Conservation (phyloP, 225 moss, liverwort and hornwort species). For the Takakia lepidozioides region DNA sequence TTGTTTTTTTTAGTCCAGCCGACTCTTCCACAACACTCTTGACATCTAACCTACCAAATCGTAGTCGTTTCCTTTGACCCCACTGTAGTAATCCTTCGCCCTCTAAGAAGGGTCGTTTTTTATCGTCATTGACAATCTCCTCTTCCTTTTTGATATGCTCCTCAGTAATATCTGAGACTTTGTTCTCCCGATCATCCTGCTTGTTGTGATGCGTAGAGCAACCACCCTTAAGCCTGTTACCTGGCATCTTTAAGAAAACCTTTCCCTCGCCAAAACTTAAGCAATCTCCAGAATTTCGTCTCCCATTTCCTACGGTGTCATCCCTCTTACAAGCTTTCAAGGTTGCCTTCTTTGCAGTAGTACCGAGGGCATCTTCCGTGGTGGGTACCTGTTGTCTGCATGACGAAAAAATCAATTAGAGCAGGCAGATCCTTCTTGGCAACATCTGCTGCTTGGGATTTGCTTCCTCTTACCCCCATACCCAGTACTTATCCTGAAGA, state of each 20-base stretch:
- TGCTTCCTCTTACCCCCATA: neutral
- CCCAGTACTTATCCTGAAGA: too few relatives aligned
- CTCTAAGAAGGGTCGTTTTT: conserved; percentile 51
- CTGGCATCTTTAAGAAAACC: conserved; percentile 78
- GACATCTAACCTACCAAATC: conserved; percentile 35
- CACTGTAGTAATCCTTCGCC: conserved; percentile 83
- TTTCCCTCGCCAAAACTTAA: conserved; percentile 60
- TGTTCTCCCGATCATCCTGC: conserved; percentile 45
- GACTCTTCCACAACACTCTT: conserved; percentile 53
- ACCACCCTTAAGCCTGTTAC: conserved; percentile 50
- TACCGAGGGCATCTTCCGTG: conserved; percentile 60
- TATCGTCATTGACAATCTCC: conserved; percentile 34
- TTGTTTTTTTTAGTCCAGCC: conserved; percentile 55
- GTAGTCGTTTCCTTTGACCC: conserved; percentile 87
- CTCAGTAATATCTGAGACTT: conserved; percentile 48
- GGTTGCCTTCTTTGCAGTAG: conserved; percentile 56
- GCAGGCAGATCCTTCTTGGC: neutral
- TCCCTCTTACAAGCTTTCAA: conserved; percentile 52
- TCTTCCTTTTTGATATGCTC: conserved; percentile 60
- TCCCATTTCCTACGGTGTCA: conserved; percentile 62
- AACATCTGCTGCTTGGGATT: neutral
- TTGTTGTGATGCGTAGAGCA: conserved; percentile 64
- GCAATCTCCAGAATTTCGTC: conserved; percentile 60
- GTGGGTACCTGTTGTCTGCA: conserved; percentile 74
- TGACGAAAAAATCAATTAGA: conserved; percentile 8